These are phyloP conservation scores for Notholithocarpus densiflorus DNA, from an alignment of 306 rosid genomes.

Conservation along the genomic window DNA sequence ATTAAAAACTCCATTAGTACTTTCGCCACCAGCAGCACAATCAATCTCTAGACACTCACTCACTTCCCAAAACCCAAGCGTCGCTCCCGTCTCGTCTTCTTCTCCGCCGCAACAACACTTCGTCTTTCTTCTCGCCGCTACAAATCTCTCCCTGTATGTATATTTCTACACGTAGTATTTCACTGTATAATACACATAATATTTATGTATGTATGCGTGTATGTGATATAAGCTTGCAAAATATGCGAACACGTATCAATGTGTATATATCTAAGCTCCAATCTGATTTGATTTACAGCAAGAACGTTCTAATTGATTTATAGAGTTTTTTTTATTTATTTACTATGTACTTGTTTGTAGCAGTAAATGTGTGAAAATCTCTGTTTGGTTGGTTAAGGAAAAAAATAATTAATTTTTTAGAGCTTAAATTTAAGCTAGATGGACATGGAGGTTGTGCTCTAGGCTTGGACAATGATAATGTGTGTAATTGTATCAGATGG, in stretches of 20 bases:
- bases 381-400: neutral
- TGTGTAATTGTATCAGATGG: slow-evolving; percentile 30
- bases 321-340: neutral
- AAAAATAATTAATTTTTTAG: neutral
- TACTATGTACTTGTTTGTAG: too few relatives aligned
- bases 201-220: neutral
- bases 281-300: neutral
- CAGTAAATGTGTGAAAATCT: neutral
- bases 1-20: neutral
- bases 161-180: neutral
- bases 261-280: neutral
- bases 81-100: too few relatives aligned
- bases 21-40: neutral
- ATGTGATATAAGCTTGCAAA: neutral
- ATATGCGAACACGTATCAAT: neutral
- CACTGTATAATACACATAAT: too few relatives aligned
- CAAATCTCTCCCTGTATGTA: neutral
- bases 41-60: neutral
- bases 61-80: neutral
- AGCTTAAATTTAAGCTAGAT: too few relatives aligned
- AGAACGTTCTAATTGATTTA: neutral
- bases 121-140: neutral
- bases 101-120: neutral
- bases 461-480: neutral
- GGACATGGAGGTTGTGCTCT: neutral